Evolutionary conservation across 1,284 basidiomycete species (phyloP), one percentile per base, ranked within the genome.

Genomic region (Irpex rosettiformis): DNA sequence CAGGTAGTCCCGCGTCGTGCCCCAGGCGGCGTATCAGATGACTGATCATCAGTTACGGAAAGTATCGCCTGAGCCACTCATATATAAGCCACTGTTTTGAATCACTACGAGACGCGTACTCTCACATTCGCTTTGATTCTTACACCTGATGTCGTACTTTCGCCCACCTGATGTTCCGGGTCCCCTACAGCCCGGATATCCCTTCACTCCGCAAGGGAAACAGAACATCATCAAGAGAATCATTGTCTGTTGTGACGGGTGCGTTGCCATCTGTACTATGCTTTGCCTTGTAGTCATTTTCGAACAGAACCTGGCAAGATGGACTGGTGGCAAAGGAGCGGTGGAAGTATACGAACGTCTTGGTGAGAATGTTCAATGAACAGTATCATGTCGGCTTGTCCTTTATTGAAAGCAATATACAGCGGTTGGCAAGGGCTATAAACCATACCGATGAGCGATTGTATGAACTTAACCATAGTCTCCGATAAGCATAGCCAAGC

Each of bases 181-280:
- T 21, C 21, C 28, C 5, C 22, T 22, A 25, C 37, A 16, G 52
- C 29, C 52, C 7, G 52, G 37, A 13, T 54, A 33, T 13, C 29
- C 52, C 11, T 7, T 42, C 28, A 33, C 52, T 11, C 37, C 52
- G 7, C 52, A 51, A 28, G 25, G 48, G 7, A 51, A 47, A 21
- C 42, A 49, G 25, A 70, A 66, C 53, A 65, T 73, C 5, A 78
- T 73, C 63, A 88, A 88, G 66, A 74, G 85, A 57, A 81, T 88
- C 40, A 74, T 89, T 48, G 76, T 89, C 25, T 88, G 86, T 62
- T 89, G 88, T 64, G 87, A 89, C 66, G 87, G 88, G 87, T 85
- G 59, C 62, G 79, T 68, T 16, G 42, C 29, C 37, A 2, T 30
- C 30, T 10, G 16, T 22, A 13, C 24, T 42, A 25, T 42, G 11